Conservation (phyloP, 768 basidiomycete genomes). For the Nidula microcarpa region DNA sequence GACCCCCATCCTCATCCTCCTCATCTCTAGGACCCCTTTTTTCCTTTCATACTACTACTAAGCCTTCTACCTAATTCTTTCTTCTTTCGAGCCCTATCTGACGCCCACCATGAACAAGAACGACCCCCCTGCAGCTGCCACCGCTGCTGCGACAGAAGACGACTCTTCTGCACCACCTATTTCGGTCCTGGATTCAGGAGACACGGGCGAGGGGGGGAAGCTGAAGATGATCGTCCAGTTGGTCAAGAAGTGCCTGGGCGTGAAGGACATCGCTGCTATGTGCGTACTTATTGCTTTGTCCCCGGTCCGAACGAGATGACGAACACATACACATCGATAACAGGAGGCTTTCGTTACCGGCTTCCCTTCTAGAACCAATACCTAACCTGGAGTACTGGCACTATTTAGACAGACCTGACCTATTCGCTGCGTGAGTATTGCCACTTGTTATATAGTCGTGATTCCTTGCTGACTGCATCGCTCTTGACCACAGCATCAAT, state of each 20-base stretch:
- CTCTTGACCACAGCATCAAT: constrained; percentile 62
- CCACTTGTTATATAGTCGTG: not conserved
- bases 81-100: not conserved
- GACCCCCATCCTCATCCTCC: no score
- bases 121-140: not conserved
- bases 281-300: constrained; percentile 32
- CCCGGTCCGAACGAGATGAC: not conserved
- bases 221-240: constrained; percentile 92
- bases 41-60: not conserved
- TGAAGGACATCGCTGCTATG: constrained; percentile 95
- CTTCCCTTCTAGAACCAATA: constrained; percentile 88
- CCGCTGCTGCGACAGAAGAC: not conserved
- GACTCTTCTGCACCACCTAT: constrained; percentile 40
- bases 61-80: not conserved
- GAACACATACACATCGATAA: not conserved
- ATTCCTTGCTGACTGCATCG: not conserved
- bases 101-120: not conserved
- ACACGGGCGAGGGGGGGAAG: constrained; percentile 84
- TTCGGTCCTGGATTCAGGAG: constrained; percentile 65
- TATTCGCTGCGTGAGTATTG: constrained; percentile 80
- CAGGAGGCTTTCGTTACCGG: constrained; percentile 91
- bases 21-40: not conserved
- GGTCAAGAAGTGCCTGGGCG: constrained; percentile 87
- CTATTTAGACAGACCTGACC: constrained; percentile 86
- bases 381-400: constrained; percentile 98